Evolutionary conservation across 192 early-diverging fungal species (phyloP), one percentile per base, ranked within the genome.

Genomic region (Linnemannia zychae): DNA sequence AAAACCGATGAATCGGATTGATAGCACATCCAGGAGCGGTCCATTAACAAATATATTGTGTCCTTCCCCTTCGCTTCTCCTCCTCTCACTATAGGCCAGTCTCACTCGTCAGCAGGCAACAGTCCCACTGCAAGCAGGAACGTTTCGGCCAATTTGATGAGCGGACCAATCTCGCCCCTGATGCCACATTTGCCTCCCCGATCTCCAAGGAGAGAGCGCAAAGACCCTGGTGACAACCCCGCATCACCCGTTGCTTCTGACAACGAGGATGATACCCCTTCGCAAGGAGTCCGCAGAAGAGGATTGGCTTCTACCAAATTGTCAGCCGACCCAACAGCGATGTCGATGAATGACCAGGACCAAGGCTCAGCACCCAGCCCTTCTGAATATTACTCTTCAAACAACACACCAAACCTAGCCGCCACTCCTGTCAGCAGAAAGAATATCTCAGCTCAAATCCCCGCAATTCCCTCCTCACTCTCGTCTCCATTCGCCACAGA

Each of bases 181-280:
- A 65, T 78, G 60, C 83, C 83, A 3, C 78, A 76, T 37, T 71
- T 71, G 22, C 83, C 83, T 5, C 83, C 83, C 47, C 77, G 83
- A 33, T 85, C 83, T 2, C 83, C 83, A 12, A 69, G 83, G 63
- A 79, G 83, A 76, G 83, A 85, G 50, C 77, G 77, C 17, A 79
- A 71, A 38, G 77, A 85, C 24, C 9, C 52, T 6, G 69, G 68
- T 28, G 83, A 85, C 28, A 75, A 11, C 18, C 2, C 82, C 57
- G 68, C 72, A 11, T 85, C 83, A 12, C 74, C 83, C 6, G 53
- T 38, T 24, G 74, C 50, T 1, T 85, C 83, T 2, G 83, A 85
- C 50, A 85, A 85, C 33, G 83, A 85, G 24, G 83, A 85, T 16
- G 83, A 85, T 9, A 9, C 52, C 0, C 20, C 67, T 18, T 33